Percentiles rank a stretch among this genome's conserved stretches.
These are phyloP conservation scores for Eucalyptus rudis DNA, from an alignment of 345 rosid species.

Conservation along the genomic window DNA sequence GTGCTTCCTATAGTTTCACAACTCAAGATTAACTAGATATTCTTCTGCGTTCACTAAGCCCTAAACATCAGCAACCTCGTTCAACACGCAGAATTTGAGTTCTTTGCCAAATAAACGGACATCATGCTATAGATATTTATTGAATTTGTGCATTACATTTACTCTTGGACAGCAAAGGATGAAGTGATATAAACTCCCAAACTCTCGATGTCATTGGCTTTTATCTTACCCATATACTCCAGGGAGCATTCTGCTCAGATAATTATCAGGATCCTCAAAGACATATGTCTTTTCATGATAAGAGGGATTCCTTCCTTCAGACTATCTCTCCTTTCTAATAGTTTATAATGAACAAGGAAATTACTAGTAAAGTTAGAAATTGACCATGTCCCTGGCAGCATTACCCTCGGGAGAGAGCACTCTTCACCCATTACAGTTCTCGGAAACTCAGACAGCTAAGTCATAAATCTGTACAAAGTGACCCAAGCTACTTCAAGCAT, in stretches of 20 bases:
- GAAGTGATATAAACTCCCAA: neutral
- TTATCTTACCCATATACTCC: neutral
- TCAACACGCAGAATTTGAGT: neutral
- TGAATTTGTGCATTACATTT: neutral
- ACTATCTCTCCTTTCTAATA: neutral
- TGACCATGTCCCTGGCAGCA: neutral
- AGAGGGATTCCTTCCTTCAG: neutral
- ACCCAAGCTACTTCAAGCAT: neutral
- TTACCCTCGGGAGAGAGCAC: neutral
- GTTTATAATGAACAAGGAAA: neutral
- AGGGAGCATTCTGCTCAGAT: neutral
- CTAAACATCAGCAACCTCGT: neutral
- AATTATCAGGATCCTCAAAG: neutral
- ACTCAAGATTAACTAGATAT: neutral
- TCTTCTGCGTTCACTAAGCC: neutral
- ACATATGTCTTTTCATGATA: neutral
- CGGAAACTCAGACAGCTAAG: neutral
- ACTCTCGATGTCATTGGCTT: neutral
- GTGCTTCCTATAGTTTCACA: neutral
- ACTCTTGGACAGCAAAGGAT: neutral
- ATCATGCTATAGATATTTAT: neutral
- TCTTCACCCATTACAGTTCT: neutral
- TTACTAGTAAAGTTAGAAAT: neutral
- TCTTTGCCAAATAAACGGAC: neutral
- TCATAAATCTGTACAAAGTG: neutral